Base-by-base conservation (phyloP, 139 green algal species). In the Gonium pectorale region DNA sequence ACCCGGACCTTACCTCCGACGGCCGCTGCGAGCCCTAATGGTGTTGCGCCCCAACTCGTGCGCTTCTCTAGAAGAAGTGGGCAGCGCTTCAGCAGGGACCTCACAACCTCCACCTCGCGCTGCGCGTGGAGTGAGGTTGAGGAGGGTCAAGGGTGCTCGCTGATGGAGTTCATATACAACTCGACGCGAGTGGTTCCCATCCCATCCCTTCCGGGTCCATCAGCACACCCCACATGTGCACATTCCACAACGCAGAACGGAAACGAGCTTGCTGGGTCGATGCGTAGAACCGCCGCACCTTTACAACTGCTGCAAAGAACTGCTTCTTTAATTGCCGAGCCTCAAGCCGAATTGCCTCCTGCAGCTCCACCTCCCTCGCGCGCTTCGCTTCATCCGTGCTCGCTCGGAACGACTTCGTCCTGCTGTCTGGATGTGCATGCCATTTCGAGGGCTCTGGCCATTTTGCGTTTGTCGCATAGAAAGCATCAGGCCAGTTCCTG, bases 31-130 rank as follows among this genome's bases (percentile, higher is more conserved):
- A 90, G 60, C 26, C 63, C 80, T 19, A 90, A 40, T 1, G 86
- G 86, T 0, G 52, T 77, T 24, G 70, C 63, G 0, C 86, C 86
- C 6, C 27, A 54, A 8, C 24, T 0, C 3, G 79, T 89, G 62
- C 84, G 86, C 8, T 79, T 62, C 79, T 89, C 68, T 40, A 89
- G 60, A 27, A 89, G 70, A n/a, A 71, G 40, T 2, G 71, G 46
- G 0, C 11, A 69, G 31, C 56, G 81, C 52, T 54, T 46, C 5
- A 80, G 11, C 0, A 83, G 71, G 21, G 22, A 46, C 27, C 49
- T 71, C 17, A 80, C 75, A 11, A 62, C 6, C 1, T n/a, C 62
- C 8, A 69, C 0, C 27, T 87, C 72, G 7, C 37, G 26, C 82
- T 83, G 62, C n/a, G n/a, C n/a, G n/a, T n/a, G n/a, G n/a, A n/a